Base-by-base conservation (phyloP, 2,329 filamentous ascomycete species). In the Talaromyces rugulosus region DNA sequence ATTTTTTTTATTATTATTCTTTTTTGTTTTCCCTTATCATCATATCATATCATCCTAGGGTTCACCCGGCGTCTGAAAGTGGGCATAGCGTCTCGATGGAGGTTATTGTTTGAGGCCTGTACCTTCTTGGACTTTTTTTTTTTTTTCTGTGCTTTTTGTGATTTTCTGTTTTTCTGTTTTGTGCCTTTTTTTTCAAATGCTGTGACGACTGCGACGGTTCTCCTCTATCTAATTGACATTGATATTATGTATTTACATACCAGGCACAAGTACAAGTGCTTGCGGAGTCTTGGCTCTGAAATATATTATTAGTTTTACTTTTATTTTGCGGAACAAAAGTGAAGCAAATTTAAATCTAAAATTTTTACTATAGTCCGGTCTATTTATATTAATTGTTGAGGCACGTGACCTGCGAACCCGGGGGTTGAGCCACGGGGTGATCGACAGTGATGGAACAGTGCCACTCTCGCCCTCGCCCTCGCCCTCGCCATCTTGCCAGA, bases 51-150 rank as follows among this genome's bases (percentile, higher is more conserved):
- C 31, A 51, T 50, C 59, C 53, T 59, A 44, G 52, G 57, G 53
- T 47, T 59, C 52, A 44, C 52, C 40, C 31, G 62, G 62, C 62
- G 62, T 63, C 62, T 42, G 61, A 61, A 53, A 60, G 52, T 61
- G 56, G 59, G 62, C 62, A 64, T 64, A 64, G 62, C 62, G 59
- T 64, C 36, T 64, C 59, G 56, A 61, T 47, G 62, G 56, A 62
- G 50, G 44, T 47, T 47, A 47, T 47, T 47, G 18, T 18, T 23
- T 47, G 42, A 47, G 42, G 23, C 42, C 42, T 47, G 44, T 27
- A 47, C 51, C 57, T 63, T 52, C 33, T 28, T 54, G 9, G 18
- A 27, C 51, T 53, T 54, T 55, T 54, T 33, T 27, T 55, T 55
- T 30, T 59, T 14, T 36, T 27, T 23, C 42, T 47, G 44, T 27